Percentiles rank a stretch among this genome's conserved stretches.
Evolutionary conservation across 129 eudicot species (phyloP).

Genomic region (Saussurea involucrata): DNA sequence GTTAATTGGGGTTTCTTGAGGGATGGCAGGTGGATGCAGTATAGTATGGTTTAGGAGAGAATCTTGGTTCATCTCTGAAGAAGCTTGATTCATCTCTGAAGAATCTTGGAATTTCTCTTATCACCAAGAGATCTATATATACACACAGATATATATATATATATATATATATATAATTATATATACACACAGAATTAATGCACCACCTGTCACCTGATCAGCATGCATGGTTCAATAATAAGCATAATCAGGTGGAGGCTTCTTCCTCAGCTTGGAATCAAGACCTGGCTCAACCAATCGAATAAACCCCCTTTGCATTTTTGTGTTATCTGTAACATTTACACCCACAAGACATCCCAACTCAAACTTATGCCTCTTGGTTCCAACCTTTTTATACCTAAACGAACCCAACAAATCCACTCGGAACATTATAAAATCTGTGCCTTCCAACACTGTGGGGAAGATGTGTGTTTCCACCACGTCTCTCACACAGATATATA

Average conservation of each 20-base stretch:
- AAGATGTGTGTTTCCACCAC: conserved; percentile 6
- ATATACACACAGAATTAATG: neutral
- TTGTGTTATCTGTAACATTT: neutral
- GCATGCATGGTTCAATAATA: neutral
- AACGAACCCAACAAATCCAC: conserved; percentile 23
- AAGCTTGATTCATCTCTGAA: conserved; percentile 77
- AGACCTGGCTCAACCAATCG: neutral
- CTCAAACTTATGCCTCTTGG: conserved; percentile 16
- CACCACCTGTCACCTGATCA: too few species aligned
- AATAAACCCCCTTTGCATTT: neutral
- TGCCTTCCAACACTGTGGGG: conserved; percentile 20
- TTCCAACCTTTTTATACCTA: conserved; percentile 13
- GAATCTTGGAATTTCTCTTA: conserved; percentile 71
- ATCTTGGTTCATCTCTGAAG: conserved; percentile 99
- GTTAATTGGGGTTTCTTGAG: neutral
- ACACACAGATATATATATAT: too few species aligned
- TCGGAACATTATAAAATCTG: conserved; percentile 18
- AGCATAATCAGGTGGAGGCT: neutral
- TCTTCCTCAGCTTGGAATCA: neutral
- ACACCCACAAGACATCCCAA: conserved; percentile 23
- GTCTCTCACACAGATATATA: too few species aligned
- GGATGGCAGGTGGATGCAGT: conserved; percentile 61
- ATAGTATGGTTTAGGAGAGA: conserved; percentile 99
- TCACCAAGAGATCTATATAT: conserved; percentile 90
- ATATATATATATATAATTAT: too few species aligned